Base-by-base conservation (phyloP, 225 moss, liverwort and hornwort genomes). In the Pseudisothecium myosuroides region DNA sequence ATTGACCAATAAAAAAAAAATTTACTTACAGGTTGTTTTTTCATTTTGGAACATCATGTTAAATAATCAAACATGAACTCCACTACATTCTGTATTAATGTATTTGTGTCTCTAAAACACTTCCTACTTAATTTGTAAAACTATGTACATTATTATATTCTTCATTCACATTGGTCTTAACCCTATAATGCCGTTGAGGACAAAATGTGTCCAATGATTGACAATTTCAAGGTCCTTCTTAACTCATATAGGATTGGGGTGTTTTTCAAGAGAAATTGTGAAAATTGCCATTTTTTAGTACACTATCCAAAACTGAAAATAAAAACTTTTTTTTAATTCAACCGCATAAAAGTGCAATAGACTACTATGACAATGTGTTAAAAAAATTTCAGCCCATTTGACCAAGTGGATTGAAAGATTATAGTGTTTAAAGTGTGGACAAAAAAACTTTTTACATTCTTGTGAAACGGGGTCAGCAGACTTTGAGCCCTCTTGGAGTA, bases 181-280 rank as follows among this genome's bases (percentile, higher is more conserved):
- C 1, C 69, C 22, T n/a, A n/a, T 67, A 22, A 67, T 68, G 13
- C 7, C n/a, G 4, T 21, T 4, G 2, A n/a, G 2, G n/a, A 12
- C 13, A 37, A 36, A 36, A 37, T 37, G 21, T 67, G 11, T 67
- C 11, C 4, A 67, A 20, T 67, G 37, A 67, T 21, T 67, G 6
- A n/a, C 23, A n/a, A n/a, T 68, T 12, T 23, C 7, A 68, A 2
- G 8, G 4, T 66, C 20, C 37, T 19, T 27, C 13, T 29, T 29
- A 62, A 62, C 2, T 29, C 3, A 28, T 7, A 60, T 6, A 63
- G 1, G 16, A 63, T 0, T 1, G 7, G 4, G 16, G 8, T 31
- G 4, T 2, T 63, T 63, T 8, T 31, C 63, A 31, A 63, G 6
- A 31, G 15, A 31, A 15, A 31, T 31, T 31, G 8, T 9, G 4